Base-by-base conservation (phyloP, 169 alveolate species). In the Babesia ovata region DNA sequence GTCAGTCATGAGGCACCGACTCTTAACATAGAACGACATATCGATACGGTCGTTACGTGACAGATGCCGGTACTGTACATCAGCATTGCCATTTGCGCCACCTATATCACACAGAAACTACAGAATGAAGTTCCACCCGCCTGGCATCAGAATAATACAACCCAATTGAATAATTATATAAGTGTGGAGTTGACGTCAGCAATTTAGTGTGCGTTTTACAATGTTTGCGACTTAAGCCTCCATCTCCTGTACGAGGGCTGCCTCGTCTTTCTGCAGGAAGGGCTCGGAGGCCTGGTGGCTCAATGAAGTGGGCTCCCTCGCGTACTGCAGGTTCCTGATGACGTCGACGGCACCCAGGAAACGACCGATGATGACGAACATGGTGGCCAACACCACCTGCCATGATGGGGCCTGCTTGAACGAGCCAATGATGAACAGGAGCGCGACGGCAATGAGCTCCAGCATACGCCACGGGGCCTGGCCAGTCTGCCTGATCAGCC, bases 381-480 rank as follows among this genome's bases (percentile, higher is more conserved):
- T 46, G 6, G 90, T 83, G 45, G 90, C 79, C 13, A 75, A 24
- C 17, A 73, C 70, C 8, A 79, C 70, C 71, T 75, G 75, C 90
- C 90, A 83, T n/a, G 90, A 69, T 7, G 85, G 85, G 17, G 70
- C 19, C 50, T 62, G 86, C 65, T 57, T 94, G 13, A 87, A 70
- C 54, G 91, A 67, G 63, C 98, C 98, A 61, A 95, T 93, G 59
- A 94, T 66, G 77, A 95, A 95, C 56, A 95, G 93, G 42, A 95
- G 83, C n/a, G 91, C 91, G 29, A 95, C 95, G 8, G 98, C 91
- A 54, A 95, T 46, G 44, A 95, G 90, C 84, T 95, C 98, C 28
- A 94, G 91, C 74, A 90, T 89, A 53, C 98, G 88, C 98, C 98
- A 95, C 61, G 98, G 98, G 52, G 95, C 97, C 72, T 95, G 98